Conservation (phyloP, 768 basidiomycete genomes). For the Termitomyces sp. region DNA sequence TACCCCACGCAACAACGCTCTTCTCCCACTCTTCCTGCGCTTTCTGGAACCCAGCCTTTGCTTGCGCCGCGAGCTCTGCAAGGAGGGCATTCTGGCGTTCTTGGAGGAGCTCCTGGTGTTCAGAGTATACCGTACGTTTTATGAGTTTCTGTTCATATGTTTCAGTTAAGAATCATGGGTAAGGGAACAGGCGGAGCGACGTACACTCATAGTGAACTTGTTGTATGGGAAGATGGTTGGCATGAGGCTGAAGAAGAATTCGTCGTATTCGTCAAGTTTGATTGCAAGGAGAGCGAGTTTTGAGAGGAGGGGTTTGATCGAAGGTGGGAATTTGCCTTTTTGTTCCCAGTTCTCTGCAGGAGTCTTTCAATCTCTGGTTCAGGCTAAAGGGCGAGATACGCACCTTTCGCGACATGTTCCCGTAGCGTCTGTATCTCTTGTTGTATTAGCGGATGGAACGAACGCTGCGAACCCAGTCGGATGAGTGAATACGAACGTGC, state of each 20-base stretch:
- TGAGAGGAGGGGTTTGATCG: constrained; percentile 68
- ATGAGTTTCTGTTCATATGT: constrained; percentile 69
- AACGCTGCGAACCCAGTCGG: constrained; percentile 31
- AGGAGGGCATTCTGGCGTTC: constrained; percentile 68
- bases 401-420: constrained; percentile 54
- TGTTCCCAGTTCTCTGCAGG: constrained; percentile 64
- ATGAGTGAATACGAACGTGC: background rate
- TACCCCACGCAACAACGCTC: constrained; percentile 65
- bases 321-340: constrained; percentile 87
- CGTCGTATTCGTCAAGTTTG: constrained; percentile 83
- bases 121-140: constrained; percentile 79
- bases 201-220: constrained; percentile 85
- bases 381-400: constrained; percentile 3
- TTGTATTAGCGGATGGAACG: constrained; percentile 72
- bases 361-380: background rate
- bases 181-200: constrained; percentile 18
- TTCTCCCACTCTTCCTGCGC: constrained; percentile 77
- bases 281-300: constrained; percentile 74
- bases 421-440: constrained; percentile 56
- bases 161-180: background rate
- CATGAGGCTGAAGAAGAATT: constrained; percentile 87
- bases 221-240: constrained; percentile 91
- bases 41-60: constrained; percentile 60
- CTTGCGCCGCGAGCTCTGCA: constrained; percentile 51
- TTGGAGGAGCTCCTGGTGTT: constrained; percentile 62